Evolutionary conservation across 2,329 filamentous ascomycete species (phyloP).

Genomic region (Torrubiella hemipterigena): DNA sequence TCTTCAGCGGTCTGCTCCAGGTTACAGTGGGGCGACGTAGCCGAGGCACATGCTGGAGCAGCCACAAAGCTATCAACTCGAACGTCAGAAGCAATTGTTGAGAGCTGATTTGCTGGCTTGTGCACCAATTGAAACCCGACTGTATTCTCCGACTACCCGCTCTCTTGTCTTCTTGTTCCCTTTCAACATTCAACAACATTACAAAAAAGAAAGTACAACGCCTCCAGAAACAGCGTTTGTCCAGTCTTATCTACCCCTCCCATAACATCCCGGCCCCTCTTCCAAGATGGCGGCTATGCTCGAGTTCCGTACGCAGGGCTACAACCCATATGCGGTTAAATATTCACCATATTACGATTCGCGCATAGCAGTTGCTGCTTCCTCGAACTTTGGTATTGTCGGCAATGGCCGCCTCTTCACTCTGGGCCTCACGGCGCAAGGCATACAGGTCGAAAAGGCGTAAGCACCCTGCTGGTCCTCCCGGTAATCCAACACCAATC

Average conservation of each 20-base stretch:
- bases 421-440: constrained; percentile 69
- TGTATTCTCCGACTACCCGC: too few relatives aligned
- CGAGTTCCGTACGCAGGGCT: constrained; percentile 86
- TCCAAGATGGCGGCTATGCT: constrained; percentile 56
- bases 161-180: too few relatives aligned
- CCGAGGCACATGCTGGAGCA: constrained; percentile 24
- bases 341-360: constrained; percentile 98
- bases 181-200: too few relatives aligned
- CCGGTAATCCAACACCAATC: background rate
- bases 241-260: too few relatives aligned
- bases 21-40: constrained; percentile 9
- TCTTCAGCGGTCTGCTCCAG: too few relatives aligned
- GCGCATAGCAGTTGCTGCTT: constrained; percentile 75
- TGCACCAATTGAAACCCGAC: too few relatives aligned
- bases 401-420: constrained; percentile 88
- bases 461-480: constrained; percentile 23
- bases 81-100: background rate
- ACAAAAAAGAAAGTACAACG: background rate
- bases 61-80: constrained; percentile 6
- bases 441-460: constrained; percentile 76
- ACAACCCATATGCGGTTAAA: constrained; percentile 92
- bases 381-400: constrained; percentile 94
- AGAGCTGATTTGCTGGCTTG: too few relatives aligned
- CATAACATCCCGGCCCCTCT: background rate
- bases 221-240: too few relatives aligned